Base-by-base conservation (phyloP, 1,284 basidiomycete genomes). In the Inonotus hispidus region DNA sequence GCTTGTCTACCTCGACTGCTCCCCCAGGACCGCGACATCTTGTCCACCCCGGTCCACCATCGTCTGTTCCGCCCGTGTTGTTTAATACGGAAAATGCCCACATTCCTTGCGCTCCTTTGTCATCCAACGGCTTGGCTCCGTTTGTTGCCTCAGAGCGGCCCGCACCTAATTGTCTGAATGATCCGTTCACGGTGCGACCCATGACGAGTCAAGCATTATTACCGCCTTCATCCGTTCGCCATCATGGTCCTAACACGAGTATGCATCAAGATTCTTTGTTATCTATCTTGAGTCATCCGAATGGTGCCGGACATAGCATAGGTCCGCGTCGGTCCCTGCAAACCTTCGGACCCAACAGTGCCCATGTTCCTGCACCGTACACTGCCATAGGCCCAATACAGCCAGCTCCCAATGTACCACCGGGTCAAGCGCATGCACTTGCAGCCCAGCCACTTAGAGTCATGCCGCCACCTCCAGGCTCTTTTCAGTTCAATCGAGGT, bases 1-100 rank as follows among this genome's bases (percentile, higher is more conserved):
- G 69, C 87, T 87, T 1, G 84, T 83, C n/a, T 7, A 76, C 79
- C 66, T 78, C 84, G 76, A 79, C 83, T 4, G 79, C 82, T 14
- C 74, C 75, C 8, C 68, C 81, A 37, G 69, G 70, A 8, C 66
- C 68, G 19, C 65, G 66, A 49, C 61, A 60, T 25, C 53, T 54
- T 29, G 47, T 60, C 29, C 41, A 55, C 49, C 58, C 53, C 35
- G 58, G 60, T 23, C 50, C 60, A 8, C 52, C 59, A 23, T 47
- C 53, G 25, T 68, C 70, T 11, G 65, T 68, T 8, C 60, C 67
- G 14, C 70, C 67, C 2, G 62, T 64, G 38, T 37, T 38, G 39
- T 60, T 49, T 35, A 61, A 10, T 55, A 43, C 62, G 49, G 66
- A 66, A 46, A 58, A 60, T 37, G 66, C 61, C 10, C 59, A 65